Percentiles rank a stretch among this genome's conserved stretches.
Conservation (phyloP, 1,284 basidiomycete genomes). For the Ceratobasidium sp. region DNA sequence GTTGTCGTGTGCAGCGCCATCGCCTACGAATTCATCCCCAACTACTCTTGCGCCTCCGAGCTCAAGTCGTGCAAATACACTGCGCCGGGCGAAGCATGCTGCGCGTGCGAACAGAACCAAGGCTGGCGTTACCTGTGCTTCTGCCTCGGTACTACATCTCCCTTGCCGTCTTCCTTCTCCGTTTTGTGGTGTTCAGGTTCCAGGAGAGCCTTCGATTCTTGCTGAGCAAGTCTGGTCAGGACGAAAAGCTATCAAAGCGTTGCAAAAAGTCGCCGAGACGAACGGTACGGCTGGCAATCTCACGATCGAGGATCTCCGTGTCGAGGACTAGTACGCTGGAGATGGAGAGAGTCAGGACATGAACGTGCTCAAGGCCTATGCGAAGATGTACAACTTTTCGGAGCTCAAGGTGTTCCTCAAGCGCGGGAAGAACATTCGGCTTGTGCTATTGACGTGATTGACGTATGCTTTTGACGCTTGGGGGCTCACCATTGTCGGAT, state of each 20-base stretch:
- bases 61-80: neutral
- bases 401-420: neutral
- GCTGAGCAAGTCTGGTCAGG: neutral
- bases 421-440: neutral
- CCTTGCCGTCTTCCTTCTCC: neutral
- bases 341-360: constrained; percentile 2
- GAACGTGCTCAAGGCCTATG: neutral
- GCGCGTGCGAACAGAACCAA: neutral
- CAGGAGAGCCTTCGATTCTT: constrained; percentile 3
- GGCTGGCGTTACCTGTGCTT: neutral
- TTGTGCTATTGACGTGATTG: neutral
- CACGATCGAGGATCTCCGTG: neutral
- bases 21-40: constrained; percentile 1
- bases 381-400: neutral
- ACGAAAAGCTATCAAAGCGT: neutral
- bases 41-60: neutral
- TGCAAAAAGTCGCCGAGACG: neutral
- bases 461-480: constrained; percentile 1
- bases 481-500: neutral
- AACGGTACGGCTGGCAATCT: neutral
- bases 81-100: constrained; percentile 4
- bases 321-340: neutral
- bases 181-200: neutral
- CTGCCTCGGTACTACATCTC: neutral
- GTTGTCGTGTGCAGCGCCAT: neutral